Evolutionary conservation across 306 rosid species (phyloP), one percentile per base, ranked within the genome.

Genomic region (Castanea crenata): DNA sequence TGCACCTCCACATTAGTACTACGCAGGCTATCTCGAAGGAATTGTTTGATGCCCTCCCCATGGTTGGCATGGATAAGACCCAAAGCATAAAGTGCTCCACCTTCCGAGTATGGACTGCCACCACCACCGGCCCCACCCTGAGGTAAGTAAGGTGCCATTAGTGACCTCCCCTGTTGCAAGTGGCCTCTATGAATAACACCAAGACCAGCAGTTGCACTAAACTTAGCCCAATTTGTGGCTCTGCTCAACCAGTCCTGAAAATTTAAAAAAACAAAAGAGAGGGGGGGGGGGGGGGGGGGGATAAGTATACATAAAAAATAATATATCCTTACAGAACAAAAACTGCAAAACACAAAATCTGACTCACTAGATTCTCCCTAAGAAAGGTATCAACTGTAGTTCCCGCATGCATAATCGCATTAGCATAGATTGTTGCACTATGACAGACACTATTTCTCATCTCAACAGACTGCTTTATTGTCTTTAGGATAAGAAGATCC

Each of bases 21-120:
- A 56, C 93, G 93, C 75, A 95, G 90, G 86, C 98, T 91, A 79
- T 91, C 96, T 15, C 97, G 97, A 78, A 95, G 98, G 75, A 95
- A 95, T 82, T 92, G 99, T 79, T 95, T 95, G 85, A 91, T 95
- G 71, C 97, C 99, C 85, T 95, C 99, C 19, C 96, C 99, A 61
- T 95, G 99, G 87, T 95, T 95, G 68, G 99, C 99, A 86, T 95
- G 98, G 81, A 95, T 95, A 73, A 95, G 94, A 86, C 99, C 99
- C 78, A 91, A 85, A 59, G 99, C 99, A 88, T 95, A 95, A 21
- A 95, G 92, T 78, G 97, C 97, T 85, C 99, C 99, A 63, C 99
- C 99, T 86, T 91, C 96, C 0, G 99, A 95, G 87, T 91, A 95
- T 65, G 97, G 97, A 86, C 97, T 92, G 83, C 97, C 97, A 75